Evolutionary conservation across 2,329 filamentous ascomycete genomes (phyloP), one percentile per base, ranked within the genome.

Genomic region (Pseudocercospora musae): DNA sequence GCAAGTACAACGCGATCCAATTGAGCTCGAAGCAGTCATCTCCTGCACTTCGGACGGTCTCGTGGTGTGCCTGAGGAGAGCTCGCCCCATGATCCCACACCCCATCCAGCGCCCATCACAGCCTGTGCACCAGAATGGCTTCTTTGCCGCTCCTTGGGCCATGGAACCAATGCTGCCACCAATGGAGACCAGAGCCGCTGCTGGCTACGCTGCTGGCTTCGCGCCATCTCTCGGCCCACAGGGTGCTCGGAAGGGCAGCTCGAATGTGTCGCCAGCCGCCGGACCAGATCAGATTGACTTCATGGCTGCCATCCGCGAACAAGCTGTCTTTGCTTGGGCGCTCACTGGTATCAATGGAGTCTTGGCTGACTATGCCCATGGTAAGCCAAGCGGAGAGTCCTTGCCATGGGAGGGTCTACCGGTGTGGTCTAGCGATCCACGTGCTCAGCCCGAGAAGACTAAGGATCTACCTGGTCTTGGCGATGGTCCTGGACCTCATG

Each of bases 21-120:
- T 92, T 57, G 91, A 96, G 76, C 79, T 96, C 3, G 92, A 96
- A 77, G 92, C 91, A 1, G 91, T 96, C n/a, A 88, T 96, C 4
- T 96, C 92, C 0, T 96, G 92, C 76, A 92, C 91, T 1, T 96
- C 92, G 0, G 92, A 96, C 74, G 92, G 92, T 0, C 80, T 96
- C 0, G 91, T 96, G 2, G 91, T 96, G 7, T 87, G 94, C 55
- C 79, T 96, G 13, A 85, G 92, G 60, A 86, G 85, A 66, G 91
- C 91, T 23, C 85, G 89, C 25, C 88, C 90, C 3, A 82, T 86
- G 7, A 86, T 92, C 52, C 89, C 89, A 3, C 79, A 80, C 11
- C 76, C 83, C 3, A 80, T 86, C 59, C 81, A 74, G 8, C 82
- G 62, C 8, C 80, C 83, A 11, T 69, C 75, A 18, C 70, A 73